Base-by-base conservation (phyloP, 1,284 basidiomycete species). In the Quambalaria eucalypti region DNA sequence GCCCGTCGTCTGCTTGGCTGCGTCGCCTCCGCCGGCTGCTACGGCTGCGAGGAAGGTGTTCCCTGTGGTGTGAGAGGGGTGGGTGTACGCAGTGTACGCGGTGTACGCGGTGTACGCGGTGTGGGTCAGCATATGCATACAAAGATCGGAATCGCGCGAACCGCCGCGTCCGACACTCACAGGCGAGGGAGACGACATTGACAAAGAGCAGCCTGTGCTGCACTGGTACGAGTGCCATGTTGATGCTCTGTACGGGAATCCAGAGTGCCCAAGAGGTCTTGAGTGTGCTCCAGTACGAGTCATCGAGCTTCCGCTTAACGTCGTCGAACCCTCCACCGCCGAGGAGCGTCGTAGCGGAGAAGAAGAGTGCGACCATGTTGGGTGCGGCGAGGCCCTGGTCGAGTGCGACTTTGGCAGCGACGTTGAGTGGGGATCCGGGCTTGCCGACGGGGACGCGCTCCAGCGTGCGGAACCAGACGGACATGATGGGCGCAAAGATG, bases 41-140 rank as follows among this genome's bases (percentile, higher is more conserved):
- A 61, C 57, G 28, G 68, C 57, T 8, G 59, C 59, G 9, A 71
- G 52, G 55, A 68, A 71, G 5, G 69, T 71, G 52, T 71, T 71
- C 68, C 68, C 68, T 51, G 58, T 57, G 50, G 68, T 61, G 6
- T 51, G 52, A 26, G 65, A 59, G 2, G 65, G 61, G 38, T 68
- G 65, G 10, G 56, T 57, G 48, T 29, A 39, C 10, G 47, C 44
- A 39, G 4, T 9, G 4, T 23, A 23, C 33, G n/a, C 23, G 5
- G 8, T 16, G 5, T 25, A n/a, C 28, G 19, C 28, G 5, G 30
- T 4, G 42, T 4, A 14, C 8, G 21, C 46, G 16, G 21, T 9
- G 23, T 44, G 50, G 12, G 21, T 28, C 10, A 16, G 49, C n/a
- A 4, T 8, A 23, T 48, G 21, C 44, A 14, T 51, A 36, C 1